Percentiles rank a stretch among this genome's conserved stretches.
Conservation (phyloP, 2,329 filamentous ascomycete genomes). For the Rhexocercosporidium sp. region DNA sequence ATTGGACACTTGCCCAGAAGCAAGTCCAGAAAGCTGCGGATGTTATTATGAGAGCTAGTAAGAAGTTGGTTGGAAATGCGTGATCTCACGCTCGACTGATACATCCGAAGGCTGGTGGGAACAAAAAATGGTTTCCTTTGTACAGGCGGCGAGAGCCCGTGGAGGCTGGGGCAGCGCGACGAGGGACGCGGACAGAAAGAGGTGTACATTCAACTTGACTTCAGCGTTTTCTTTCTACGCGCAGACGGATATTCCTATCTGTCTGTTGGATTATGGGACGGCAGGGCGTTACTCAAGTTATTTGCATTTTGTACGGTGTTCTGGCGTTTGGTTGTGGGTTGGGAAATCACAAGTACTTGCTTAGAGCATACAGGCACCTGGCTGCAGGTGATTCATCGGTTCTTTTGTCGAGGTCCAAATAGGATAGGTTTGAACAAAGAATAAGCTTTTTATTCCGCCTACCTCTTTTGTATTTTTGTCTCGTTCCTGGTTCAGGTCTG, state of each 20-base stretch:
- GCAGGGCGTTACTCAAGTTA: background rate
- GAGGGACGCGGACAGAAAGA: too few species aligned
- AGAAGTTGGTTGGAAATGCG: constrained; percentile 39
- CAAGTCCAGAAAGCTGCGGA: constrained; percentile 74
- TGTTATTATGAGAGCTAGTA: constrained; percentile 66
- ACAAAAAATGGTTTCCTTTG: background rate
- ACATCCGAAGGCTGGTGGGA: background rate
- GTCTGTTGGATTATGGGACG: background rate
- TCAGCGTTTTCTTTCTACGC: background rate
- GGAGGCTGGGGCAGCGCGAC: background rate
- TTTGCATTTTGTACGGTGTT: constrained; percentile 6
- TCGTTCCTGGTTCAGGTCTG: background rate
- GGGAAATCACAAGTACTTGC: background rate
- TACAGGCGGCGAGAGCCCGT: background rate
- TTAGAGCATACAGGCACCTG: constrained; percentile 1
- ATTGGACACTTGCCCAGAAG: constrained; percentile 71
- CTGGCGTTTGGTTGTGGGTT: background rate
- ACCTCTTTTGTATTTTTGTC: too few species aligned
- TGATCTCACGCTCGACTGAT: background rate
- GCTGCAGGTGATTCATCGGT: background rate
- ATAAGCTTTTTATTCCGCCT: background rate
- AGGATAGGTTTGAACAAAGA: background rate
- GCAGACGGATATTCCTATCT: background rate
- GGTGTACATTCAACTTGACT: constrained; percentile 5
- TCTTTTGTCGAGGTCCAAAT: constrained; percentile 2